Conservation (phyloP, 257 asterid species). For the Schizonepeta tenuifolia region DNA sequence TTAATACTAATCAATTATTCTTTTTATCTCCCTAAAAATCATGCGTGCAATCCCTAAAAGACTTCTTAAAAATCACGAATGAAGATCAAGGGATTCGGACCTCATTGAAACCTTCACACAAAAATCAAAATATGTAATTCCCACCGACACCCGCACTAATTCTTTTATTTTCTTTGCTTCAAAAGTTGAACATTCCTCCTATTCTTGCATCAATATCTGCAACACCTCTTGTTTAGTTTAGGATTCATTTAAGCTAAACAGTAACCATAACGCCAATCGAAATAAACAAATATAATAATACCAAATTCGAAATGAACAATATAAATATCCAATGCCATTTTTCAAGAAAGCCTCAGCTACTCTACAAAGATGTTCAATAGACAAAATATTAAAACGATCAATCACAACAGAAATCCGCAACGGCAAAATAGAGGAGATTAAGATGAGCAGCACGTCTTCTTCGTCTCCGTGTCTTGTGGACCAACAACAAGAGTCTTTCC, state of each 20-base stretch:
- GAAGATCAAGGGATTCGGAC: too few species aligned
- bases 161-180: too few species aligned
- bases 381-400: background rate
- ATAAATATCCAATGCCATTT: background rate
- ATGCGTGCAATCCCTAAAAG: too few species aligned
- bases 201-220: background rate
- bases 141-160: too few species aligned
- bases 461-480: constrained; percentile 57
- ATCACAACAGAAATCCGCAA: background rate
- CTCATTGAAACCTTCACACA: too few species aligned
- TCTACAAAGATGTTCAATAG: background rate
- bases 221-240: background rate
- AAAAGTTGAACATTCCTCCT: too few species aligned
- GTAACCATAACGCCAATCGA: background rate
- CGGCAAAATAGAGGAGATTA: constrained; percentile 10
- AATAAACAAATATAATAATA: constrained; percentile 5
- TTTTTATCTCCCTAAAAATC: too few species aligned
- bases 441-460: constrained; percentile 81
- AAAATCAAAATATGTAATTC: too few species aligned
- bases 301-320: background rate
- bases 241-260: background rate
- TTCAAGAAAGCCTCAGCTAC: background rate
- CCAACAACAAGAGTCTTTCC: constrained; percentile 82
- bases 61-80: too few species aligned
- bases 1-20: too few species aligned